Percentiles rank a stretch among this genome's conserved stretches.
These are phyloP conservation scores for Chloroidium sp. DNA, from an alignment of 163 green algal species.

Conservation along the genomic window DNA sequence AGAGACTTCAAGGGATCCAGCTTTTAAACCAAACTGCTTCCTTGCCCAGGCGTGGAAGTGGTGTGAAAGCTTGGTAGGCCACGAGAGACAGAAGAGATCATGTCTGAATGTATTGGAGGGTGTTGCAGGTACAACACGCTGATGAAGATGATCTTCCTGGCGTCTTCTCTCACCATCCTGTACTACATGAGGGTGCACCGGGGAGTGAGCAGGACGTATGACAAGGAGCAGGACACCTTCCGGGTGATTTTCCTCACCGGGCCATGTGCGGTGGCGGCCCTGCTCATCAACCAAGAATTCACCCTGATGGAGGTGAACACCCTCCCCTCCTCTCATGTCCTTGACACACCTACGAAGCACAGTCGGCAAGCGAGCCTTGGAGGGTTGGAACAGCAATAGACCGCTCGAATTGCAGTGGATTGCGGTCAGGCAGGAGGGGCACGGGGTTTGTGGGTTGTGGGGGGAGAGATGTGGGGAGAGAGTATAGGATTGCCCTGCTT, in stretches of 20 bases:
- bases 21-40: background rate
- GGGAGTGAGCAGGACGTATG: slow-evolving; percentile 82
- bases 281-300: slow-evolving; percentile 71
- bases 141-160: slow-evolving; percentile 98
- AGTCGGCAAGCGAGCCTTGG: too few relatives aligned
- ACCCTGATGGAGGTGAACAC: slow-evolving; percentile 57
- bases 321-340: background rate
- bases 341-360: too few relatives aligned
- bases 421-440: too few relatives aligned
- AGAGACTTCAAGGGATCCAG: background rate
- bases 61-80: background rate
- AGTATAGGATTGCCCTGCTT: too few relatives aligned
- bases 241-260: slow-evolving; percentile 37
- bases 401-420: too few relatives aligned
- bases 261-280: slow-evolving; percentile 64
- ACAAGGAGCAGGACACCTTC: slow-evolving; percentile 97
- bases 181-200: slow-evolving; percentile 86
- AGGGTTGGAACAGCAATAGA: too few relatives aligned
- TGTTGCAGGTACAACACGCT: slow-evolving; percentile 87
- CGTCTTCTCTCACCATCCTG: slow-evolving; percentile 74
- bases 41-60: background rate
- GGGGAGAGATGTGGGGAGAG: too few relatives aligned
- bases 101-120: background rate
- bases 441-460: too few relatives aligned
- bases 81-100: background rate